Conservation (phyloP, 2,329 filamentous ascomycete genomes). For the Coleophoma cylindrospora region DNA sequence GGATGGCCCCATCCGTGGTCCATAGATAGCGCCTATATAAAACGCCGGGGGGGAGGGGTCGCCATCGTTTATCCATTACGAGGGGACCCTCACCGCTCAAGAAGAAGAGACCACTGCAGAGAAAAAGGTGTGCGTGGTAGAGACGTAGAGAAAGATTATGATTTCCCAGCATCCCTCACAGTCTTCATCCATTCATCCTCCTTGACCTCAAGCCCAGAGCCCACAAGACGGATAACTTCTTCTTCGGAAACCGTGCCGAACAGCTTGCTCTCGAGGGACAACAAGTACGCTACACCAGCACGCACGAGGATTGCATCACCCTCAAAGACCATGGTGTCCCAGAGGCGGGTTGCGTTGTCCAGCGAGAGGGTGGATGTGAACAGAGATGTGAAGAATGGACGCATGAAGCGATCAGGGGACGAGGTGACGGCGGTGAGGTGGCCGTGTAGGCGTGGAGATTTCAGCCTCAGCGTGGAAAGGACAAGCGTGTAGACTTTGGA, state of each 20-base stretch:
- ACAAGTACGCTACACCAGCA: constrained; percentile 64
- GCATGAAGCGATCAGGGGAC: constrained; percentile 48
- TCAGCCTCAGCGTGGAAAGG: constrained; percentile 59
- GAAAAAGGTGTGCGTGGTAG: too few species aligned
- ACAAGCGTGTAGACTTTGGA: constrained; percentile 65
- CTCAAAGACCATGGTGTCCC: constrained; percentile 82
- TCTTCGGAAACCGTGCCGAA: constrained; percentile 28
- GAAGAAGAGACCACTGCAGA: too few species aligned
- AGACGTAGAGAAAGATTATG: background rate
- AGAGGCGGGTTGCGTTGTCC: constrained; percentile 67
- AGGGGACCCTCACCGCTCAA: too few species aligned
- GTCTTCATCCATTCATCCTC: constrained; percentile 5
- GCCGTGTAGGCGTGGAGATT: constrained; percentile 56
- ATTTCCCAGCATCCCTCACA: constrained; percentile 3
- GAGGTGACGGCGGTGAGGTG: constrained; percentile 52
- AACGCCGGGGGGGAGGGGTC: too few species aligned
- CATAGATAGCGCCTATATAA: too few species aligned
- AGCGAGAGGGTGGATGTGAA: constrained; percentile 61
- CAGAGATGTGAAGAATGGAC: constrained; percentile 55
- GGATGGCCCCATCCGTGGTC: too few species aligned
- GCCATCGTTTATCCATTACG: too few species aligned
- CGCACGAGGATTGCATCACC: constrained; percentile 68
- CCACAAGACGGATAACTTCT: background rate
- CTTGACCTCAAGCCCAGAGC: background rate
- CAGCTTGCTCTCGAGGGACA: constrained; percentile 42